A percentile compares a stretch with the other conserved stretches of the same genome.
These are phyloP conservation scores for Leptographium flavum DNA, from an alignment of 2,329 filamentous ascomycete species.

Conservation along the genomic window DNA sequence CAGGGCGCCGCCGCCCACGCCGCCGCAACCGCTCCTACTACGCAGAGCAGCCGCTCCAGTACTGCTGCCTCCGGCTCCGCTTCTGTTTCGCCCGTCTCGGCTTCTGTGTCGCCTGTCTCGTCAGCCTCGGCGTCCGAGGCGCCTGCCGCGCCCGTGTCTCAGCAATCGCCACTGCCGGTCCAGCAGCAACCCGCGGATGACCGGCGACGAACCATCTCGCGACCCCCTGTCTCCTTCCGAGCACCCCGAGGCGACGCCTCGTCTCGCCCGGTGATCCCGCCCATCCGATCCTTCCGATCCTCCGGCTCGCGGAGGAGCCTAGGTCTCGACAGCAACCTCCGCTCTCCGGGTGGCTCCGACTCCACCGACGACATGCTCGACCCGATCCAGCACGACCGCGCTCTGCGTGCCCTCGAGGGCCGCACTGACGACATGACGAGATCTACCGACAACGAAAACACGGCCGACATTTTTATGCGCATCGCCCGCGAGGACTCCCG, in stretches of 20 bases:
- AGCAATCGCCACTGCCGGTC: not conserved
- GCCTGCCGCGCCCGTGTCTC: not conserved
- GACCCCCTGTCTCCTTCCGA: constrained; percentile 38
- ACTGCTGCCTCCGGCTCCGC: not conserved
- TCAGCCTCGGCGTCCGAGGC: not conserved
- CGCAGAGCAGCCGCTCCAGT: not conserved
- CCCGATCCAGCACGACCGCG: constrained; percentile 31
- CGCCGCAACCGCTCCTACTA: not conserved
- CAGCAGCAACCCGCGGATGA: constrained; percentile 30
- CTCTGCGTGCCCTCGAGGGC: constrained; percentile 37
- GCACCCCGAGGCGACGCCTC: constrained; percentile 20
- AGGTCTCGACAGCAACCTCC: constrained; percentile 35
- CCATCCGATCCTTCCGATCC: constrained; percentile 41
- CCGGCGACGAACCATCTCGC: constrained; percentile 26
- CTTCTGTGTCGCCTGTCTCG: not conserved
- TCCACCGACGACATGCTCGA: constrained; percentile 18
- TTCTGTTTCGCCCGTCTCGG: not conserved
- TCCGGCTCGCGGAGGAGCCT: constrained; percentile 42
- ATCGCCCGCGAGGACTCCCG: constrained; percentile 40
- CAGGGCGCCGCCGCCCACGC: constrained; percentile 11
- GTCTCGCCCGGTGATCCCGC: constrained; percentile 27
- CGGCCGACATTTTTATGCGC: constrained; percentile 42
- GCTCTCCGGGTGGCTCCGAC: constrained; percentile 27
- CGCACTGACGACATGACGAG: constrained; percentile 15
- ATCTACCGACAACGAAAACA: constrained; percentile 33